Percentiles rank a stretch among this genome's conserved stretches.
Evolutionary conservation across 768 basidiomycete species (phyloP).

Genomic region (Psilocybe cyanescens): DNA sequence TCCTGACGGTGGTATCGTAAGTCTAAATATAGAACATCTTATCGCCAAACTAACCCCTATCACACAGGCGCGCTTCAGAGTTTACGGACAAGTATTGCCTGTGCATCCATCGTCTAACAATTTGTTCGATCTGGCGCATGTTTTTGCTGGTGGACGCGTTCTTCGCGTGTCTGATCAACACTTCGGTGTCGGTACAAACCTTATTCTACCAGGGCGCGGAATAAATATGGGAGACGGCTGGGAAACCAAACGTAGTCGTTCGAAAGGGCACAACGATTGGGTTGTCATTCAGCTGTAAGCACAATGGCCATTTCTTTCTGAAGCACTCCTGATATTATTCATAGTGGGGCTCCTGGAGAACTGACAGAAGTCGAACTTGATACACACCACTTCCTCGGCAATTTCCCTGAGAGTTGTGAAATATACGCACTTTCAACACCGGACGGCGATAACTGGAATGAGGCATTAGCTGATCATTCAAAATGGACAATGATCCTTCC

Average conservation of each 20-base stretch:
- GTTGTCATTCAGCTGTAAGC: conserved; percentile 86
- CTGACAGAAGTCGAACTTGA: conserved; percentile 88
- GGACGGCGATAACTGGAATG: conserved; percentile 40
- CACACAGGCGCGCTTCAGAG: conserved; percentile 85
- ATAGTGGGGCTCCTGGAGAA: conserved; percentile 72
- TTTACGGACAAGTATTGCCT: conserved; percentile 80
- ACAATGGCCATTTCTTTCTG: neutral
- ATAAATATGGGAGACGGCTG: conserved; percentile 98
- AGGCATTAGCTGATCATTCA: conserved; percentile 39
- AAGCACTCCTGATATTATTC: neutral
- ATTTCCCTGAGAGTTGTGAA: conserved; percentile 90
- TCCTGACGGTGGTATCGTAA: conserved; percentile 96
- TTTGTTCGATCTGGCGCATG: conserved; percentile 86
- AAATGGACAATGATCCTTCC: conserved; percentile 79
- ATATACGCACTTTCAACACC: conserved; percentile 59
- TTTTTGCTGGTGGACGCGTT: conserved; percentile 86
- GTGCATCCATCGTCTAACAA: conserved; percentile 54
- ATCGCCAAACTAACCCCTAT: conserved; percentile 11
- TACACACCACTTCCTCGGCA: conserved; percentile 94
- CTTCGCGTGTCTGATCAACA: conserved; percentile 92
- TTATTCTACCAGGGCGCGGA: conserved; percentile 90
- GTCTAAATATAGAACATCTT: conserved; percentile 26
- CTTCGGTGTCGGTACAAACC: conserved; percentile 89
- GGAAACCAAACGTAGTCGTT: conserved; percentile 93
- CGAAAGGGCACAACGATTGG: conserved; percentile 87